Base-by-base conservation (phyloP, 2,329 filamentous ascomycete genomes). In the Elsinoe arachidis region DNA sequence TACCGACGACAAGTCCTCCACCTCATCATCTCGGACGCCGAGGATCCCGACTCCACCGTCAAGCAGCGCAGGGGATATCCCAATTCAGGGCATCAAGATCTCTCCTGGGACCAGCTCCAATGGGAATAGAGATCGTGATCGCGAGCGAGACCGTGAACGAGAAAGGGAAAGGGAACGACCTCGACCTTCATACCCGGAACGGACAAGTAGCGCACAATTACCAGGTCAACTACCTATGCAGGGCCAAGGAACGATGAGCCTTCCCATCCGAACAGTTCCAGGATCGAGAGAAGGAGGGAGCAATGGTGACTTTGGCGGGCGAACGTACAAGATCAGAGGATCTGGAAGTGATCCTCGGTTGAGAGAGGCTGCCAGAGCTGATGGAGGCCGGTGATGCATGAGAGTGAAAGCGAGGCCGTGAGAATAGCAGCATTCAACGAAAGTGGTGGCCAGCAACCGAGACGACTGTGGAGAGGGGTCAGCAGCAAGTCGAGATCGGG, bases 251-350 rank as follows among this genome's bases (percentile, higher is more conserved):
- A 65, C 67, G 37, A 72, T 76, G 70, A 72, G 71, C 38, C 65
- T 78, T 6, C 75, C 75, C 10, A 76, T 78, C 43, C 67, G 75
- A 58, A 74, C 74, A 41, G 74, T 73, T 23, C 73, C 73, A 5
- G 46, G 35, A 30, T 30, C 26, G 41, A 46, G 41, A 11, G 21
- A 15, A 14, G 35, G 7, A n/a, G 49, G 26, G 26, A 46, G 41
- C n/a, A 46, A 46, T 46, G 41, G 41, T 4, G 41, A 46, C 26
- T 46, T 46, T 30, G 41, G 41, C 15, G 41, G 41, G 21, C 21
- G 41, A 11, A 46, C 41, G 21, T 46, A 46, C 26, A 46, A 46
- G 41, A 46, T 46, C 26, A 23, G 41, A 46, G 41, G 41, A 9
- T 46, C 41, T 19, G 41, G 41, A 14, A 46, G 26, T 39, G 49